A percentile compares a stretch with the other conserved stretches of the same genome.
These are phyloP conservation scores for Fibroporia radiculosa DNA, from an alignment of 768 basidiomycete genomes.

Conservation along the genomic window DNA sequence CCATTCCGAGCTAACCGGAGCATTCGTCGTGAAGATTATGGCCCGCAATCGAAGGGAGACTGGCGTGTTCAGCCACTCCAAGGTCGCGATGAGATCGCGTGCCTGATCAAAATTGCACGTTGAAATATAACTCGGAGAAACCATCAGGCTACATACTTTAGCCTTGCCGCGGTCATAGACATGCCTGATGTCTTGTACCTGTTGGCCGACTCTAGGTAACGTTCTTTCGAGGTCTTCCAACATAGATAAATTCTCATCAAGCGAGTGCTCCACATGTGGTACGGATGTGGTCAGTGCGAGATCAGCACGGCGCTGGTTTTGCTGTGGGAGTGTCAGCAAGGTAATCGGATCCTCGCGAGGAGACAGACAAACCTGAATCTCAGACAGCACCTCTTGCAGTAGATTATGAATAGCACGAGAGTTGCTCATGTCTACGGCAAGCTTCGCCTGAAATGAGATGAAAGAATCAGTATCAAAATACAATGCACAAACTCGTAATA, in stretches of 20 bases:
- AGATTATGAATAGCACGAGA: conserved; percentile 67
- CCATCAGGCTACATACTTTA: conserved; percentile 37
- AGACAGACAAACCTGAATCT: conserved; percentile 44
- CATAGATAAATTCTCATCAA: conserved; percentile 52
- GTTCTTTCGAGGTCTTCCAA: conserved; percentile 49
- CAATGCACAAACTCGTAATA: conserved; percentile 4
- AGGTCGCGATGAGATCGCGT: conserved; percentile 49
- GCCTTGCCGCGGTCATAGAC: conserved; percentile 66
- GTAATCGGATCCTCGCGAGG: not conserved
- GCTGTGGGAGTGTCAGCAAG: conserved; percentile 27
- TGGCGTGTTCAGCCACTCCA: conserved; percentile 73
- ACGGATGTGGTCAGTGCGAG: conserved; percentile 51
- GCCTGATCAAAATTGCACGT: too few species aligned
- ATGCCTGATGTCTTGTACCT: conserved; percentile 52
- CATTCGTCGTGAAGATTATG: conserved; percentile 64
- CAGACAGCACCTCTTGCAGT: conserved; percentile 54
- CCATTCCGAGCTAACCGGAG: conserved; percentile 69
- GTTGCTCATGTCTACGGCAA: conserved; percentile 66
- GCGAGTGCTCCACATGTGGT: conserved; percentile 51
- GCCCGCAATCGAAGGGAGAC: conserved; percentile 69
- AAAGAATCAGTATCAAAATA: not conserved
- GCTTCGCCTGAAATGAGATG: conserved; percentile 39
- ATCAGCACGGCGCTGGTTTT: conserved; percentile 51
- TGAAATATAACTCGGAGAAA: too few species aligned
- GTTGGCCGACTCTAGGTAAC: conserved; percentile 54